These are phyloP conservation scores for Papiliotrema flavescens DNA, from an alignment of 1,284 basidiomycete species.

Conservation along the genomic window DNA sequence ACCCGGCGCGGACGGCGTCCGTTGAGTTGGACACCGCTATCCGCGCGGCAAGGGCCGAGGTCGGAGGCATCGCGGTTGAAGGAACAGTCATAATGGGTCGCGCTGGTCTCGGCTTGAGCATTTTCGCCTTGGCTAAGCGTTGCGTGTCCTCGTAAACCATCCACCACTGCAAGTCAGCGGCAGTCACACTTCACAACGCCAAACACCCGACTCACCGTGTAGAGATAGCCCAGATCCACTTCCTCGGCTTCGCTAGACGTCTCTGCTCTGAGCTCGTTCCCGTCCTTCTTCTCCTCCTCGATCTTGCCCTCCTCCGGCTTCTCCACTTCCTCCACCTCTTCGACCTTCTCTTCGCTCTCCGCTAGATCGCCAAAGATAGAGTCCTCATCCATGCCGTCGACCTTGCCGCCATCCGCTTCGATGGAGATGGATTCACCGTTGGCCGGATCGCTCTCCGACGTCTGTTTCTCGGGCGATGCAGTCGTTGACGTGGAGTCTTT, in stretches of 20 bases:
- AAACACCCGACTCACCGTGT: neutral
- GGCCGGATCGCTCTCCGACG: neutral
- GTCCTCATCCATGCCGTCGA: neutral
- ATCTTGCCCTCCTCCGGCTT: neutral
- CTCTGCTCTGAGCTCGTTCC: neutral
- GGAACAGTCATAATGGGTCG: neutral
- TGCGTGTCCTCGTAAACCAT: constrained; percentile 2
- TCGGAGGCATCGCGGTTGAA: constrained; percentile 1
- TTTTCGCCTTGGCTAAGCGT: neutral
- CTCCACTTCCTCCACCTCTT: neutral
- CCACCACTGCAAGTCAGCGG: constrained; percentile 5
- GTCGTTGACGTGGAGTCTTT: neutral
- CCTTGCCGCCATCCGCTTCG: neutral
- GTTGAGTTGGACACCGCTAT: constrained; percentile 14
- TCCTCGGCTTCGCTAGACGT: neutral
- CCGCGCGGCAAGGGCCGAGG: constrained; percentile 14
- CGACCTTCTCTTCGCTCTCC: neutral
- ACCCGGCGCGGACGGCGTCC: constrained; percentile 16
- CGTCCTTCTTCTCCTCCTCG: neutral
- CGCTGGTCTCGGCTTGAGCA: neutral
- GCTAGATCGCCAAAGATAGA: constrained; percentile 1
- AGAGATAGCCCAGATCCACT: constrained; percentile 2
- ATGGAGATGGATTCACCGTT: neutral
- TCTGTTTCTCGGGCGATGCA: neutral
- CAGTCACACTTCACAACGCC: neutral